Conservation (phyloP, 2,329 filamentous ascomycete genomes). For the Penicillium capsulatum region DNA sequence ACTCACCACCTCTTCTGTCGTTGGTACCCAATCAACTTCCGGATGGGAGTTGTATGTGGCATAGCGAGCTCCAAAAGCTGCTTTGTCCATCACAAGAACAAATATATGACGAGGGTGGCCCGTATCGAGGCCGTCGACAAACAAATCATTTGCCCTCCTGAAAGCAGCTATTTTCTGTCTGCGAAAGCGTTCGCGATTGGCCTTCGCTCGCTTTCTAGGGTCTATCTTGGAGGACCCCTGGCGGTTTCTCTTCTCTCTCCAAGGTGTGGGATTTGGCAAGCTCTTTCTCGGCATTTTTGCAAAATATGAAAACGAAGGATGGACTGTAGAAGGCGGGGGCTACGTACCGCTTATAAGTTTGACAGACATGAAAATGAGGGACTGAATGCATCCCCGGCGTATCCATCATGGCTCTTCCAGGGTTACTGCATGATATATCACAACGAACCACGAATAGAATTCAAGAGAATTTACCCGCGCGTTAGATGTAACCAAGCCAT, state of each 20-base stretch:
- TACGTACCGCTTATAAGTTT: too few relatives aligned
- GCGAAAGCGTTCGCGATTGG: slow-evolving; percentile 1
- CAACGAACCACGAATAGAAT: too few relatives aligned
- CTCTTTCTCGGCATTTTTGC: too few relatives aligned
- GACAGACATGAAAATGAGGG: too few relatives aligned
- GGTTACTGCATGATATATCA: too few relatives aligned
- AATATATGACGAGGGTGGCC: slow-evolving; percentile 1
- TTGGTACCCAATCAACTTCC: slow-evolving; percentile 1
- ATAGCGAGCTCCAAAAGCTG: slow-evolving; percentile 1
- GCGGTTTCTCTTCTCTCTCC: slow-evolving; percentile 3
- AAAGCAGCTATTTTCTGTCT: background rate
- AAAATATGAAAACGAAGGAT: too few relatives aligned
- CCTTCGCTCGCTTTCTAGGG: background rate
- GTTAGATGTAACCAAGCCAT: too few relatives aligned
- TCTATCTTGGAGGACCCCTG: background rate
- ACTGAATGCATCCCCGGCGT: too few relatives aligned
- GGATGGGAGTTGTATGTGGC: slow-evolving; percentile 4
- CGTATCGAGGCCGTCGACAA: slow-evolving; percentile 1
- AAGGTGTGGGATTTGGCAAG: background rate
- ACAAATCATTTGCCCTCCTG: slow-evolving; percentile 3
- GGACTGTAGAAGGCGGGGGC: too few relatives aligned
- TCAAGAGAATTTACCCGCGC: too few relatives aligned
- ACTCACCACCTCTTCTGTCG: slow-evolving; percentile 2
- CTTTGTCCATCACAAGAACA: slow-evolving; percentile 2
- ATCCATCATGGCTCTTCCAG: too few relatives aligned